Base-by-base conservation (phyloP, 768 basidiomycete species). In the Hysterangium stoloniferum region DNA sequence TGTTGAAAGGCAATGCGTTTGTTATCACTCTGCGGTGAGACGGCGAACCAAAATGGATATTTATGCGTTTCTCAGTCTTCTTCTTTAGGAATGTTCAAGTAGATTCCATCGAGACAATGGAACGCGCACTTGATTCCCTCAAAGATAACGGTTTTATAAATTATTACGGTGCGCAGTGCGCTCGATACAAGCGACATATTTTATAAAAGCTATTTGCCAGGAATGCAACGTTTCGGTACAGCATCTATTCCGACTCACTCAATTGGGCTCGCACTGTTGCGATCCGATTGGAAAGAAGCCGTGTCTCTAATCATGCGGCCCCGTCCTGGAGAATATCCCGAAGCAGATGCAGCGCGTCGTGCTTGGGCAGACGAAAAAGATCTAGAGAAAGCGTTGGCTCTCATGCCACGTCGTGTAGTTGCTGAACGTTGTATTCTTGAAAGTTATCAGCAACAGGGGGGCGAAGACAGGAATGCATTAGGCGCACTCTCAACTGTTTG, bases 151-250 rank as follows among this genome's bases (percentile, higher is more conserved):
- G 96, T 0, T 99, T 98, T 67, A 90, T 99, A 64, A 99, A 99
- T 63, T 99, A 97, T 62, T 99, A 96, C 62, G 94, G 92, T 89
- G 66, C 51, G 60, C 36, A 37, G 27, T 51, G 17, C 6, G 2
- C 7, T 29, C 20, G 35, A 28, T 22, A 3, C 12, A 27, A 32
- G n/a, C 2, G 2, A 25, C 11, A 6, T 15, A 35, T 20, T 48
- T n/a, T 4, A 36, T 17, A 51, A 50, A 6, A 45, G 32, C 33
- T 24, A 19, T 37, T 41, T 49, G 2, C 28, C 34, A 88, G 93
- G 95, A 38, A 98, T 99, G 95, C 96, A 99, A 61, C 85, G 96
- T 9, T 99, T 99, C 67, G 96, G 96, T 42, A 98, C 94, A 2
- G 92, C 96, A 13, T 84, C 91, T 28, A 83, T 98, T 33, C 93